Evolutionary conservation across 1,284 basidiomycete genomes (phyloP), one percentile per base, ranked within the genome.

Genomic region (Peniophora sp.): DNA sequence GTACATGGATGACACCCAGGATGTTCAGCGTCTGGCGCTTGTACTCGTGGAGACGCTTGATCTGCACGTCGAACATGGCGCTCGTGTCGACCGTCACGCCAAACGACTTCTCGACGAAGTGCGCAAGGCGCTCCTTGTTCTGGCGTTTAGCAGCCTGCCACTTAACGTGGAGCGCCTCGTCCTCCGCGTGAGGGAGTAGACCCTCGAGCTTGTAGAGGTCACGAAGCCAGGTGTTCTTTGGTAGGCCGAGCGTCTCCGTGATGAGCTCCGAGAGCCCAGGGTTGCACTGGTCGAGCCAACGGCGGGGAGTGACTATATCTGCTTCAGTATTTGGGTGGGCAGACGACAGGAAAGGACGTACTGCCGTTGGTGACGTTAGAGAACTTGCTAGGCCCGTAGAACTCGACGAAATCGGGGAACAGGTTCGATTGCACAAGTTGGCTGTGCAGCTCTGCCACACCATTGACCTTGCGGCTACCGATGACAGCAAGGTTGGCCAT

Each of bases 261-360:
- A 96, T 92, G 50, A 97, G 83, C 22, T 76, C 73, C 55, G 88
- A 89, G 38, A 97, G 79, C 41, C 79, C 74, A 9, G 91, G 91
- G 72, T 97, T 97, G 75, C 91, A 93, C 78, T 94, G 89, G 59
- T 94, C 88, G 50, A 97, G 79, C 92, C 92, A 96, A 55, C 91
- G 79, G 55, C 89, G 85, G 36, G 87, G 87, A 22, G 86, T 90
- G 52, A 90, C 86, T 88, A 38, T 8, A 27, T 11, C 44, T 52
- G 53, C 50, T 39, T 56, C 55, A 19, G 16, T 20, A 47, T 48
- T 32, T 12, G 2, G 19, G 3, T 35, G 16, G 14, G 11, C 10
- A 48, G 62, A 56, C 47, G 58, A 60, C 53, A 5, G 62, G 57
- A 49, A 65, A 34, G 9, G 17, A 78, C 84, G 59, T 67, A 87